These are phyloP conservation scores for Aureobasidium lini DNA, from an alignment of 2,329 filamentous ascomycete genomes.

Conservation along the genomic window DNA sequence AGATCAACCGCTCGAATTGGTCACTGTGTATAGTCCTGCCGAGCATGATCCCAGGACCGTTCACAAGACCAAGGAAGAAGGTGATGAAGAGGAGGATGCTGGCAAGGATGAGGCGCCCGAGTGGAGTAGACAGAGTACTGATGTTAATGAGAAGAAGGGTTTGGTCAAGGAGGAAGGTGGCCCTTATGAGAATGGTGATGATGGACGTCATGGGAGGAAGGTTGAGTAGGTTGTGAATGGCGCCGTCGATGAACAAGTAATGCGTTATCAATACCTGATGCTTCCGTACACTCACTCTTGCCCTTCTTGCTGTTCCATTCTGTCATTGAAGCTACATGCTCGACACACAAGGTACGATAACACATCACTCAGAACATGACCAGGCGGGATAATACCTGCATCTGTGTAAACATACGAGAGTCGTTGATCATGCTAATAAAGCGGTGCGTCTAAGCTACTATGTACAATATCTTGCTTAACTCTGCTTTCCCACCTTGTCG, in stretches of 20 bases:
- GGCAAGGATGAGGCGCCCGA: slow-evolving; percentile 54
- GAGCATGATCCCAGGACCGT: slow-evolving; percentile 54
- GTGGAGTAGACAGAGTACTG: slow-evolving; percentile 52
- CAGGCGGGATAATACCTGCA: too few species aligned
- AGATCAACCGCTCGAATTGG: slow-evolving; percentile 50
- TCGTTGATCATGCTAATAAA: not conserved
- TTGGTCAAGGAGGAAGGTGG: slow-evolving; percentile 42
- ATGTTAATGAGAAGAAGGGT: slow-evolving; percentile 50
- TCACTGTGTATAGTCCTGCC: slow-evolving; percentile 56
- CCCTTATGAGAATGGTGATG: slow-evolving; percentile 29
- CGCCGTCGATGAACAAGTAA: not conserved
- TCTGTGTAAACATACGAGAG: not conserved
- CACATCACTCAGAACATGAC: too few species aligned
- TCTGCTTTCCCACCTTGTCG: not conserved
- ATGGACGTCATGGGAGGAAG: slow-evolving; percentile 28
- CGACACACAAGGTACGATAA: too few species aligned
- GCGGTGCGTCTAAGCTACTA: not conserved
- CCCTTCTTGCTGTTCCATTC: too few species aligned
- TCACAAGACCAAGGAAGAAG: slow-evolving; percentile 56
- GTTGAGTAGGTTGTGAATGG: not conserved
- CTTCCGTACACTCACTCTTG: not conserved
- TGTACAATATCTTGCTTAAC: not conserved
- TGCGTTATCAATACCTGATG: not conserved
- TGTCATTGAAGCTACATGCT: too few species aligned
- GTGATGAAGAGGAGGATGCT: slow-evolving; percentile 54